Base-by-base conservation (phyloP, 2,329 filamentous ascomycete genomes). In the Acrodontium crateriforme region DNA sequence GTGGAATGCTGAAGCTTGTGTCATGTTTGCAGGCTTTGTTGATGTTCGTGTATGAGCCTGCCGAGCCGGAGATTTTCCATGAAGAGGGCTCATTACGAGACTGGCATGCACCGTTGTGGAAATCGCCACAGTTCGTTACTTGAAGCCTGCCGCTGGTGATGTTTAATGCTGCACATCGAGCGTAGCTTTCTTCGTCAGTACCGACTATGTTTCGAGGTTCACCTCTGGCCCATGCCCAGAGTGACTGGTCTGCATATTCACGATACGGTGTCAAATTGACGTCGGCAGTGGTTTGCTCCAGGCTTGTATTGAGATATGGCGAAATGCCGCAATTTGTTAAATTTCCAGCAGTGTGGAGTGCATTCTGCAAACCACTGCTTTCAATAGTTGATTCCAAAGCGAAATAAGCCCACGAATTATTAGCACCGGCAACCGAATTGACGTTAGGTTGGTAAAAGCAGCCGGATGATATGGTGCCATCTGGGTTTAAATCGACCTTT, bases 181-280 rank as follows among this genome's bases (percentile, higher is more conserved):
- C 18, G 3, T 45, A 45, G 9, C 45, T 33, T 17, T 53, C 41
- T 4, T 21, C 26, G 5, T 47, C 37, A 14, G 29, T 34, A 6
- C 42, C 41, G 3, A 58, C 58, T 18, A 49, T 51, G 33, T 69
- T 69, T 17, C 49, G 42, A 1, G 74, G 74, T 46, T 78, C 59
- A 8, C 59, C 59, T 1, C 57, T 47, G 2, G 61, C 65, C 71
- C 72, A 78, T 12, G 69, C 64, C 71, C 74, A 78, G 7, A 69
- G 55, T 1, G 64, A 56, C 9, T 58, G 59, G 24, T 62, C 51
- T 2, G 62, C 61, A 34, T 67, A 62, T 26, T 59, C 57, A 33
- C 59, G 55, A 44, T 76, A 74, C 4, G 59, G 57, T 7, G 44
- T 36, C 16, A 58, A 45, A 32, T 65, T 53, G 24, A 49, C 40